These are phyloP conservation scores for Triangularia verruculosa DNA, from an alignment of 2,329 filamentous ascomycete species.

Conservation along the genomic window DNA sequence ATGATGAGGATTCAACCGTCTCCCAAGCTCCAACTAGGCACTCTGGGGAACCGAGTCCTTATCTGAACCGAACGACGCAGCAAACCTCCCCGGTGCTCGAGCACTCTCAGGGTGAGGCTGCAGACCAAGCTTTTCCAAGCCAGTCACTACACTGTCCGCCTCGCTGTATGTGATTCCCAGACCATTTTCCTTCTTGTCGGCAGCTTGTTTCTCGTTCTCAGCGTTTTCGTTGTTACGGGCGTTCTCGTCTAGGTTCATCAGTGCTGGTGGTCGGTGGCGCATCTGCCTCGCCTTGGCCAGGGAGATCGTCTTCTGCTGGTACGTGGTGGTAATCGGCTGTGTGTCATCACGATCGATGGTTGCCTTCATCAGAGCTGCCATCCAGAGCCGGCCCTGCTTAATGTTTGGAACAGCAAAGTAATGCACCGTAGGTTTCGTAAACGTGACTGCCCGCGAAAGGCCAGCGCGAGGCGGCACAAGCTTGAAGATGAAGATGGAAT, in stretches of 20 bases:
- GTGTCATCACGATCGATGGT: constrained; percentile 91
- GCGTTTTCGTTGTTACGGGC: constrained; percentile 13
- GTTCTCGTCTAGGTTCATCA: constrained; percentile 67
- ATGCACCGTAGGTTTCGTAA: constrained; percentile 95
- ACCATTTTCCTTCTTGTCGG: constrained; percentile 32
- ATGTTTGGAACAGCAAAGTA: constrained; percentile 95
- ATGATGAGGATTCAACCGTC: background rate
- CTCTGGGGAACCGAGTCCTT: constrained; percentile 32
- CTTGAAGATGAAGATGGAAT: constrained; percentile 95
- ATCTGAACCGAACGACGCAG: constrained; percentile 13
- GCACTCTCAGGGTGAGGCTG: constrained; percentile 36
- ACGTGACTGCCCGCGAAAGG: constrained; percentile 86
- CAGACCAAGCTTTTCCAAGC: constrained; percentile 39
- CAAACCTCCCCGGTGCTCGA: constrained; percentile 22
- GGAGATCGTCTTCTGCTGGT: constrained; percentile 95
- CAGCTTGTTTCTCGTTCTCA: constrained; percentile 19
- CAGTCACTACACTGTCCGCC: constrained; percentile 42
- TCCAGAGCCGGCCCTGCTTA: constrained; percentile 87
- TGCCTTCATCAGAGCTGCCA: constrained; percentile 98
- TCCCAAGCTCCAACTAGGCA: constrained; percentile 25
- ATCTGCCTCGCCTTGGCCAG: constrained; percentile 83
- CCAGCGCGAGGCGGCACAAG: constrained; percentile 86
- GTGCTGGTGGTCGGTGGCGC: constrained; percentile 83
- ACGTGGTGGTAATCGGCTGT: constrained; percentile 80
- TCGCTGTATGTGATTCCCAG: constrained; percentile 44